Conservation (phyloP, 768 basidiomycete genomes). For the Leucogyrophana mollusca region DNA sequence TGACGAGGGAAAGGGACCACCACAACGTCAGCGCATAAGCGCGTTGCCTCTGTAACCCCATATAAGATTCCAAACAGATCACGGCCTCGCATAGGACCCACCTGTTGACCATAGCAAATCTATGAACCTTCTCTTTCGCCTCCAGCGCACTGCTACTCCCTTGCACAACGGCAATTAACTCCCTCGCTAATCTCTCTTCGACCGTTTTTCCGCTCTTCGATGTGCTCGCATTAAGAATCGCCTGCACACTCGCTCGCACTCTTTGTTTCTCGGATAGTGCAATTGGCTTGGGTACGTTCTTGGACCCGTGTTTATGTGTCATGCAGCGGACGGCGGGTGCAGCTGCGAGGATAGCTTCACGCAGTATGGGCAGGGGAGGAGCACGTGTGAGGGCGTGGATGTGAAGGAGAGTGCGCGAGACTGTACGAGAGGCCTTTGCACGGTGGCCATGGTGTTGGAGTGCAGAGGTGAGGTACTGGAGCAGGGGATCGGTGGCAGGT, state of each 20-base stretch:
- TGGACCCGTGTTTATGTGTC: slow-evolving; percentile 60
- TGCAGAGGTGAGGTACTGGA: slow-evolving; percentile 61
- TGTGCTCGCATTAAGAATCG: slow-evolving; percentile 67
- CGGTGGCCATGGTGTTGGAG: slow-evolving; percentile 67
- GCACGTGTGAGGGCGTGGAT: slow-evolving; percentile 74
- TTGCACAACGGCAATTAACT: slow-evolving; percentile 71
- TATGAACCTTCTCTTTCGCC: slow-evolving; percentile 63
- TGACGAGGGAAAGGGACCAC: too few relatives aligned
- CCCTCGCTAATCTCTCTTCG: slow-evolving; percentile 74
- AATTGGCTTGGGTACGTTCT: slow-evolving; percentile 63
- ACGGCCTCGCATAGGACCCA: too few relatives aligned
- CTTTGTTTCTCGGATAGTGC: slow-evolving; percentile 83
- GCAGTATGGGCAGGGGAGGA: slow-evolving; percentile 78
- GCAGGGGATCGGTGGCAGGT: slow-evolving; percentile 72
- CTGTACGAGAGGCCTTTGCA: slow-evolving; percentile 53
- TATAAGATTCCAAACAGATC: too few relatives aligned
- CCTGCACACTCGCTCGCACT: slow-evolving; percentile 63
- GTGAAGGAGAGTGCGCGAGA: slow-evolving; percentile 63
- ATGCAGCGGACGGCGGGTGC: slow-evolving; percentile 69
- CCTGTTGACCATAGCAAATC: slow-evolving; percentile 76
- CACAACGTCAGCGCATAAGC: too few relatives aligned
- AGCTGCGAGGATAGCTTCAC: slow-evolving; percentile 63
- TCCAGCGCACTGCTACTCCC: slow-evolving; percentile 58
- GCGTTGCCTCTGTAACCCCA: too few relatives aligned
- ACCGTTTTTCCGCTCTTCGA: slow-evolving; percentile 53